Conservation (phyloP, 495 filamentous ascomycete genomes). For the Aspergillus conjunctus region DNA sequence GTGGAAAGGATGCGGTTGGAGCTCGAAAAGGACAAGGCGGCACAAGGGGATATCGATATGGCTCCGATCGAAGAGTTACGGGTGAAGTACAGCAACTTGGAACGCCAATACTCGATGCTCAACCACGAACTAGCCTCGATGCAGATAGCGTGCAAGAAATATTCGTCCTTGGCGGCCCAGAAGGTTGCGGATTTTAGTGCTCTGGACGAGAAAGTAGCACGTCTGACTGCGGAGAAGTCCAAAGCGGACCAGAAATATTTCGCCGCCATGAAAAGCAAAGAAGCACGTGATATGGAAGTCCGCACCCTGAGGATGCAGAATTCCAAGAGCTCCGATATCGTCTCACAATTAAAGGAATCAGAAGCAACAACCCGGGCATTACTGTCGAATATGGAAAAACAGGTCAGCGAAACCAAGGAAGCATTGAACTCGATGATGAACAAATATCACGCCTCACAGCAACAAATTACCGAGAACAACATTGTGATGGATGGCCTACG, state of each 20-base stretch:
- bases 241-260: constrained; percentile 99
- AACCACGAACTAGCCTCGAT: constrained; percentile 84
- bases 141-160: constrained; percentile 84
- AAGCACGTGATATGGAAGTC: constrained; percentile 75
- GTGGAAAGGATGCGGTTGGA: constrained; percentile 66
- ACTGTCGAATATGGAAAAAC: constrained; percentile 86
- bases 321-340: constrained; percentile 87
- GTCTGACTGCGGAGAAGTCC: constrained; percentile 81
- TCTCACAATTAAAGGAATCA: constrained; percentile 87
- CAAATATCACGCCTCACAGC: constrained; percentile 73
- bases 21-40: constrained; percentile 47
- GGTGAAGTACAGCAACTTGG: constrained; percentile 68
- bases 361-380: constrained; percentile 63
- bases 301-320: constrained; percentile 78
- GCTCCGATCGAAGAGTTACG: constrained; percentile 68
- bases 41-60: constrained; percentile 43
- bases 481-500: constrained; percentile 72
- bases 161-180: constrained; percentile 76
- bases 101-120: constrained; percentile 78
- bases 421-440: constrained; percentile 63
- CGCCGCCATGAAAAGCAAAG: constrained; percentile 88
- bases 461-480: constrained; percentile 64
- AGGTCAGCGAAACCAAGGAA: constrained; percentile 77
- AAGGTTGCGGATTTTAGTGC: constrained; percentile 76
- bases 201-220: constrained; percentile 75